A percentile compares a stretch with the other conserved stretches of the same genome.
Conservation (phyloP, 352 stramenopile species). For the Phytophthora litchii region DNA sequence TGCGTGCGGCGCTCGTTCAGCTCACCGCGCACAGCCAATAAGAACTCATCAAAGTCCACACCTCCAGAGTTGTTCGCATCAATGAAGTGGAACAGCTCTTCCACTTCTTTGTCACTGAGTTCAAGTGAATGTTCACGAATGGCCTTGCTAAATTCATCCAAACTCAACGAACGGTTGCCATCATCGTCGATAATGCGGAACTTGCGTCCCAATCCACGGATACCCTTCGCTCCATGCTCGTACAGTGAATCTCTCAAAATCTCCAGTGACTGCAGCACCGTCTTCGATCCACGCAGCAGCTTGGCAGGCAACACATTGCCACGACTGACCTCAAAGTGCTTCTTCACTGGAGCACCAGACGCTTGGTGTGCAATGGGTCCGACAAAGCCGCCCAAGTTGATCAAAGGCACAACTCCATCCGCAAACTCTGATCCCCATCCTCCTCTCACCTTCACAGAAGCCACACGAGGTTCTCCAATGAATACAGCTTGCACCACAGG, state of each 20-base stretch:
- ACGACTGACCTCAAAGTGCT: conserved; percentile 63
- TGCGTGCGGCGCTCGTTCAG: conserved; percentile 77
- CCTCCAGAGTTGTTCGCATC: conserved; percentile 80
- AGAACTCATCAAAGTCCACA: conserved; percentile 88
- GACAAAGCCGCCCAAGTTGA: conserved; percentile 74
- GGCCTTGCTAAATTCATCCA: conserved; percentile 81
- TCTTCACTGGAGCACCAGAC: conserved; percentile 51
- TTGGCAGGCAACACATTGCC: conserved; percentile 75
- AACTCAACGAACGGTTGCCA: conserved; percentile 75
- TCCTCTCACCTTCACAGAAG: conserved; percentile 73
- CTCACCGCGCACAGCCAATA: conserved; percentile 72
- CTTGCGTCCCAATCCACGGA: conserved; percentile 78
- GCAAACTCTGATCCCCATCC: conserved; percentile 77
- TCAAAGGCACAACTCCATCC: conserved; percentile 57
- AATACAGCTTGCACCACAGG: conserved; percentile 83
- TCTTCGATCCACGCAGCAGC: conserved; percentile 61
- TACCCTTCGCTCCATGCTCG: conserved; percentile 76
- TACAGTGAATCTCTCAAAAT: conserved; percentile 75
- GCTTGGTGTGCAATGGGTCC: conserved; percentile 45
- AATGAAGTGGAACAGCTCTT: conserved; percentile 86
- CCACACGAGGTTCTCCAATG: conserved; percentile 75
- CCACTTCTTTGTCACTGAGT: conserved; percentile 55
- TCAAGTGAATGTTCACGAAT: conserved; percentile 71
- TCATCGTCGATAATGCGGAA: conserved; percentile 92
- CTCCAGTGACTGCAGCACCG: conserved; percentile 65